Evolutionary conservation across 179 eudicot species (phyloP).

Genomic region (Patellifolia procumbens): DNA sequence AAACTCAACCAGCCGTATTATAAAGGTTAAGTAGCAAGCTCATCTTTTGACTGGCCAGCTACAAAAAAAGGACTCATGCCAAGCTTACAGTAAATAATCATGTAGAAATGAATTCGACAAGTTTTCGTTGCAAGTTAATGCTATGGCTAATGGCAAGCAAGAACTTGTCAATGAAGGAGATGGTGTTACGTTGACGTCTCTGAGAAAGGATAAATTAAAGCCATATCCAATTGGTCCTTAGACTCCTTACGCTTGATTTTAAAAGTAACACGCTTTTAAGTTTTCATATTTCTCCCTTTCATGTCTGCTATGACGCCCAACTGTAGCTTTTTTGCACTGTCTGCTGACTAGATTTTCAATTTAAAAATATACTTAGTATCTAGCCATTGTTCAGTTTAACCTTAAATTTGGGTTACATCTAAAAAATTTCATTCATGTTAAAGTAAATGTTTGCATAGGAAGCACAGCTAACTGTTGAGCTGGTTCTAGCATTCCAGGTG

Average conservation of each 20-base stretch:
- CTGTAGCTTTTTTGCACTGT: background rate
- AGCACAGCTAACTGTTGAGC: slow-evolving; percentile 39
- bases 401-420: background rate
- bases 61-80: background rate
- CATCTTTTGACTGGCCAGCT: background rate
- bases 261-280: background rate
- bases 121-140: background rate
- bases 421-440: background rate
- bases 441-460: background rate
- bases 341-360: background rate
- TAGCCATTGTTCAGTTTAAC: background rate
- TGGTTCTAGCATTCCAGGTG: slow-evolving; percentile 82
- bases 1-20: background rate
- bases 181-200: too few species aligned
- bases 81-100: background rate
- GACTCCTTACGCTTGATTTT: background rate
- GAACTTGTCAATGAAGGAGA: too few species aligned
- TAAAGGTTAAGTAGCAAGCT: background rate
- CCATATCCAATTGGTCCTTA: background rate
- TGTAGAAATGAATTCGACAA: background rate
- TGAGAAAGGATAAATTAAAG: too few species aligned
- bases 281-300: background rate
- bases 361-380: background rate
- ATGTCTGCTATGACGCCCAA: background rate
- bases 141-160: background rate